Conservation (phyloP, 73 alveolate genomes). For the Uronychia setigera region DNA sequence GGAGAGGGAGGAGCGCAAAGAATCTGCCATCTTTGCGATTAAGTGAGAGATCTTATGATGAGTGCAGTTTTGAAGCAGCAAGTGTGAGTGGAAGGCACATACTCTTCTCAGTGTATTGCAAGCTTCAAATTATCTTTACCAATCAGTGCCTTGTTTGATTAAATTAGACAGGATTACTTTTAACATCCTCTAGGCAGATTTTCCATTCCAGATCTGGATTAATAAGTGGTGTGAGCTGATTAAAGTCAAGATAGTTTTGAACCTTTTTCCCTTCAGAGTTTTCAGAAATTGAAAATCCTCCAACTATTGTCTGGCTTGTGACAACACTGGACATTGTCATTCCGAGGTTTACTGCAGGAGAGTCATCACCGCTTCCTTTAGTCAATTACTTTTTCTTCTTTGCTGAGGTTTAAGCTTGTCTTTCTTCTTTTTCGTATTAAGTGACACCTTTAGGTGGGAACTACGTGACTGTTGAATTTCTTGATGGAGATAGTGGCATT, state of each 20-base stretch:
- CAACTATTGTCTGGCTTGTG: neutral
- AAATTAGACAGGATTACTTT: neutral
- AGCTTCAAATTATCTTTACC: constrained; percentile 9
- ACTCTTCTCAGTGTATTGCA: neutral
- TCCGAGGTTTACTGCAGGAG: neutral
- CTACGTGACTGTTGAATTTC: too few relatives aligned
- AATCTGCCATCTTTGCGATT: constrained; percentile 2
- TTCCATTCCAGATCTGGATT: constrained; percentile 3
- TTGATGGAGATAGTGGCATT: too few relatives aligned
- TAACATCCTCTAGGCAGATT: neutral
- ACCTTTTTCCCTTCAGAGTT: too few relatives aligned
- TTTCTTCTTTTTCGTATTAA: too few relatives aligned
- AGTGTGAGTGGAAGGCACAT: neutral
- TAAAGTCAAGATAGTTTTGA: neutral
- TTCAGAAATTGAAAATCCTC: neutral
- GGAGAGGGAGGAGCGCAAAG: constrained; percentile 12
- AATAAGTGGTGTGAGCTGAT: constrained; percentile 1
- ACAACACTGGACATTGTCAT: too few relatives aligned
- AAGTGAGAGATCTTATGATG: neutral
- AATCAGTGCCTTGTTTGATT: neutral
- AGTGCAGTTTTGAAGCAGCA: neutral
- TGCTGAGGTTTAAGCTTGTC: neutral
- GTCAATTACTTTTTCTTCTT: neutral
- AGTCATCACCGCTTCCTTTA: neutral
- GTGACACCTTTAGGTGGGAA: too few relatives aligned